Conservation (phyloP, 768 basidiomycete species). For the Myochromella boudieri region DNA sequence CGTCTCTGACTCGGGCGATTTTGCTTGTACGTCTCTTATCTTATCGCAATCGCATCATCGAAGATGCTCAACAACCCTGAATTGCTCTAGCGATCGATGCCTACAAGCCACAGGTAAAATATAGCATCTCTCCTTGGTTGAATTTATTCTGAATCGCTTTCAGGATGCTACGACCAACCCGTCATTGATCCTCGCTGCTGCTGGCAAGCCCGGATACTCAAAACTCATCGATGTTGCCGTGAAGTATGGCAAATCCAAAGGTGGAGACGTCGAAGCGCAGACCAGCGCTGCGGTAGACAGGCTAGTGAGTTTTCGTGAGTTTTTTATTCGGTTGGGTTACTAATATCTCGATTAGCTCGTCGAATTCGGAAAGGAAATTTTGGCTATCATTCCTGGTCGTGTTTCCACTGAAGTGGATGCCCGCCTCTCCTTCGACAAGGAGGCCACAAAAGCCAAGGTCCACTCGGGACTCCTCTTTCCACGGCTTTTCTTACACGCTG, state of each 20-base stretch:
- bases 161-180: constrained; percentile 99
- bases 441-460: constrained; percentile 86
- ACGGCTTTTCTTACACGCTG: neutral
- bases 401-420: constrained; percentile 99
- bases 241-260: constrained; percentile 75
- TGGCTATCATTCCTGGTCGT: constrained; percentile 94
- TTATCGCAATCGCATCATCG: constrained; percentile 20
- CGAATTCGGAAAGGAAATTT: constrained; percentile 96
- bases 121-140: neutral
- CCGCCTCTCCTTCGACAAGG: constrained; percentile 94
- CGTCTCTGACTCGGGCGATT: constrained; percentile 97
- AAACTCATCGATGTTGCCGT: constrained; percentile 78
- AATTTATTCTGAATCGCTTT: constrained; percentile 7
- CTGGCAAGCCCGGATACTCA: constrained; percentile 85
- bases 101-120: constrained; percentile 87
- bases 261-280: constrained; percentile 74
- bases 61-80: constrained; percentile 16
- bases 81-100: constrained; percentile 75
- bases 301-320: constrained; percentile 55
- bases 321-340: neutral
- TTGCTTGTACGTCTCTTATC: constrained; percentile 57
- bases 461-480: constrained; percentile 9
- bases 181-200: constrained; percentile 89
- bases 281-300: constrained; percentile 83
- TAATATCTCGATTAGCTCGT: constrained; percentile 64